phyloP scores from a whole-genome alignment of 2,329 filamentous ascomycete species.

The Aspergillus vadensis region DNA sequence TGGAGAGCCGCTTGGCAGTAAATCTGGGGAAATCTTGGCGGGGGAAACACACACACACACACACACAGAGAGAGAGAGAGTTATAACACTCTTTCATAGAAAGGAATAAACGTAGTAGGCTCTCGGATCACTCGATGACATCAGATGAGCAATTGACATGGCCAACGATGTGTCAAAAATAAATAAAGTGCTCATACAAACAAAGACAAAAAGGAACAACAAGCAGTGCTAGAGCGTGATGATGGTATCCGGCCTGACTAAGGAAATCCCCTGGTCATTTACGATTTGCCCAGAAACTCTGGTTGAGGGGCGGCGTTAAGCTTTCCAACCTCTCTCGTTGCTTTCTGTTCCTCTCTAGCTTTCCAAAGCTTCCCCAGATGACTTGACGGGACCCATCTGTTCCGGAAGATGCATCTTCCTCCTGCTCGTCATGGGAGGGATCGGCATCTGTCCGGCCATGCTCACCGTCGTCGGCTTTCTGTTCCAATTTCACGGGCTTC shows the following conservation, averaged over 20 bases:
- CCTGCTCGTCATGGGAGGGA: constrained; percentile 6
- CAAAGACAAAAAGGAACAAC: too few species aligned
- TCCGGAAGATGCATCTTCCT: not conserved
- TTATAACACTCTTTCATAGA: too few species aligned
- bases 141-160: not conserved
- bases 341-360: not conserved
- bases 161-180: too few species aligned
- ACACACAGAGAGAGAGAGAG: too few species aligned
- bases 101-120: too few species aligned
- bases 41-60: too few species aligned
- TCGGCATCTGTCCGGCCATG: constrained; percentile 1
- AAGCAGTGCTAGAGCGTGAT: too few species aligned
- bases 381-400: not conserved
- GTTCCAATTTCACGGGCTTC: not conserved
- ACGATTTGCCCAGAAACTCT: not conserved
- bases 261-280: not conserved
- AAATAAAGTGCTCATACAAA: too few species aligned
- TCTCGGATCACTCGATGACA: not conserved
- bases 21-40: not conserved
- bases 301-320: not conserved
- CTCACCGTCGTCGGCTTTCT: not conserved
- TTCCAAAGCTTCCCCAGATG: not conserved
- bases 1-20: not conserved
- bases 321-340: not conserved
- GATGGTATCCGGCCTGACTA: not conserved